phyloP scores from a whole-genome alignment of 257 asterid genomes.

The Solanum lycopersicoides region DNA sequence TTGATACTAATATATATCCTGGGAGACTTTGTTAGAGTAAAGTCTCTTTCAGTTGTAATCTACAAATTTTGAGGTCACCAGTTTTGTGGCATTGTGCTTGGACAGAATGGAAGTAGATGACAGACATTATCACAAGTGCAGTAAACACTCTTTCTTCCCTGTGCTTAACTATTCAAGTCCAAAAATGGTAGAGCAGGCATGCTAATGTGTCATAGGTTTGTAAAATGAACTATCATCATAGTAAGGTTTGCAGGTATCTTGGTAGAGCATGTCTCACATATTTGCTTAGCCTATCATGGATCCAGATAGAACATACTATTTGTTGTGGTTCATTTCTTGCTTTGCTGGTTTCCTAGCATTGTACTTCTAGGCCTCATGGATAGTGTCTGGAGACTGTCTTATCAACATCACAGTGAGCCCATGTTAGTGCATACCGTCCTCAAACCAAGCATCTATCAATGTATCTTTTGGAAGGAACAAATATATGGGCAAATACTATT shows the following conservation, averaged over 20 bases:
- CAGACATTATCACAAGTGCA: not conserved
- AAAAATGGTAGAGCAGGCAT: not conserved
- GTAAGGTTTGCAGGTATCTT: not conserved
- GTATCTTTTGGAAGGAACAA: not conserved
- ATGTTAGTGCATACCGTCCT: not conserved
- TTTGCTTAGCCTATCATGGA: not conserved
- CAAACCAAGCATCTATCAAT: not conserved
- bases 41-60: not conserved
- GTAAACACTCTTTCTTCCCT: not conserved
- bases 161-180: not conserved
- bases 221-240: not conserved
- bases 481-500: not conserved
- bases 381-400: not conserved
- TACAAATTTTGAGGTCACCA: not conserved
- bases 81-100: not conserved
- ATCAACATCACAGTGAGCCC: not conserved
- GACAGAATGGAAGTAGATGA: not conserved
- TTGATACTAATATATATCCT: not conserved
- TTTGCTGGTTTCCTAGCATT: not conserved
- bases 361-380: not conserved
- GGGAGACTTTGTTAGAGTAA: not conserved
- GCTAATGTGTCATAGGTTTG: not conserved
- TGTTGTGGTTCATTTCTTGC: not conserved
- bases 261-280: not conserved
- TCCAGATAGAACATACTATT: not conserved